Base-by-base conservation (phyloP, 495 filamentous ascomycete species). In the Penicillium coffeae region DNA sequence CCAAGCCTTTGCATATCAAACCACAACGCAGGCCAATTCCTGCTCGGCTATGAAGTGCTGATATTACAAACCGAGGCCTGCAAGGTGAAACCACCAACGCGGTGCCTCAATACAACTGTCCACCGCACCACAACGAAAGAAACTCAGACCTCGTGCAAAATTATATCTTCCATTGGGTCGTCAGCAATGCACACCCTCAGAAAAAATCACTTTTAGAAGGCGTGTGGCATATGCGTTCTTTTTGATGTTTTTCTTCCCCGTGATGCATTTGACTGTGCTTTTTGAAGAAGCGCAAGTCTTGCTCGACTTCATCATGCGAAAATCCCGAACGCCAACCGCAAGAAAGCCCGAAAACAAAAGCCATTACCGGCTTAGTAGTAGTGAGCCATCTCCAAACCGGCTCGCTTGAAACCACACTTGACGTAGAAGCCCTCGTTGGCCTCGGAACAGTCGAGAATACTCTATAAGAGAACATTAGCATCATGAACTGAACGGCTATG, bases 381-480 rank as follows among this genome's bases (percentile, higher is more conserved):
- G 70, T 95, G 90, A 36, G 90, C 93, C 93, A 98, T 98, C 69
- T 98, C 89, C 43, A 96, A 69, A 8, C 93, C 93, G 19, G 90
- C 94, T 38, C 90, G 75, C 70, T 89, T 88, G 68, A 94, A 97
- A 36, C 92, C 94, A 65, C 93, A 98, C 79, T 98, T 98, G 56
- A 95, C 81, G 66, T 98, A 98, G 75, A 98, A 98, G 13, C 90
- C 93, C 71, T 96, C 90, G 66, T 98, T 98, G 55, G 86, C 71
- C 62, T 89, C 85, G 8, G 80, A 85, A 64, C 86, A 89, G 52
- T 89, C 86, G 21, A 89, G 75, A 45, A 89, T 89, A 20, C 74
- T 80, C 82, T 83, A 43, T 21, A 53, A 25, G 27, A 44, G 20
- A 19, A 35, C 36, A 30, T 53, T 35, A 58, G 36, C 39, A 45